Percentiles rank a stretch among this genome's conserved stretches.
Evolutionary conservation across 441 rosid species (phyloP).

Genomic region (Cnidoscolus chayamansa): DNA sequence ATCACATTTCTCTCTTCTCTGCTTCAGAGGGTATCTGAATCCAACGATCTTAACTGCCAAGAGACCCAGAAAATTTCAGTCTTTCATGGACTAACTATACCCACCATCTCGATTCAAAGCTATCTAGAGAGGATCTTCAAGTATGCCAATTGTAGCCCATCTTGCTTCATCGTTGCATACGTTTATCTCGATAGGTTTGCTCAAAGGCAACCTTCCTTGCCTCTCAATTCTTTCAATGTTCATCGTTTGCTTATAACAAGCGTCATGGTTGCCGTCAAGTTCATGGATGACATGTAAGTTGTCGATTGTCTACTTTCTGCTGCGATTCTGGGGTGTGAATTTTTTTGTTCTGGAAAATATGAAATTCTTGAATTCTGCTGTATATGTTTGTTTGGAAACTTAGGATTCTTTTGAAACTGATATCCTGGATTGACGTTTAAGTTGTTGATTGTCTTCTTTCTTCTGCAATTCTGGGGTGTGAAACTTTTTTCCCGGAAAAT

Average conservation of each 20-base stretch:
- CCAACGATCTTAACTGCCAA: slow-evolving; percentile 48
- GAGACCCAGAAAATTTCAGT: slow-evolving; percentile 54
- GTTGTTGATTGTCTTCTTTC: slow-evolving; percentile 15
- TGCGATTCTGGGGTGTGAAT: not conserved
- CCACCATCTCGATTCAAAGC: slow-evolving; percentile 64
- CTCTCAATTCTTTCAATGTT: slow-evolving; percentile 74
- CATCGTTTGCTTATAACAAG: slow-evolving; percentile 88
- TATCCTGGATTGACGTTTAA: slow-evolving; percentile 48
- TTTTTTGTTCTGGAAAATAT: slow-evolving; percentile 2
- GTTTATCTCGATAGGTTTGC: slow-evolving; percentile 81
- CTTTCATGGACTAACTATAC: slow-evolving; percentile 70
- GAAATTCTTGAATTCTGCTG: not conserved
- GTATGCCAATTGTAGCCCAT: slow-evolving; percentile 86
- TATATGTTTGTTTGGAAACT: not conserved
- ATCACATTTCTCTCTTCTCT: slow-evolving; percentile 66
- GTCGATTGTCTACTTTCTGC: not conserved
- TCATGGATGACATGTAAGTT: slow-evolving; percentile 88
- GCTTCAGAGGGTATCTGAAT: slow-evolving; percentile 62
- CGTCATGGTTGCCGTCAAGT: slow-evolving; percentile 83
- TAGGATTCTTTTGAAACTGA: not conserved
- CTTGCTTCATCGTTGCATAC: slow-evolving; percentile 80
- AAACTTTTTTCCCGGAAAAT: not conserved
- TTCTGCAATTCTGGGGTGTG: not conserved
- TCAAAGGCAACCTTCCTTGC: slow-evolving; percentile 65
- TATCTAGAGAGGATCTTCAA: slow-evolving; percentile 76